Evolutionary conservation across 345 rosid species (phyloP).

Genomic region (Clarkia xantiana): DNA sequence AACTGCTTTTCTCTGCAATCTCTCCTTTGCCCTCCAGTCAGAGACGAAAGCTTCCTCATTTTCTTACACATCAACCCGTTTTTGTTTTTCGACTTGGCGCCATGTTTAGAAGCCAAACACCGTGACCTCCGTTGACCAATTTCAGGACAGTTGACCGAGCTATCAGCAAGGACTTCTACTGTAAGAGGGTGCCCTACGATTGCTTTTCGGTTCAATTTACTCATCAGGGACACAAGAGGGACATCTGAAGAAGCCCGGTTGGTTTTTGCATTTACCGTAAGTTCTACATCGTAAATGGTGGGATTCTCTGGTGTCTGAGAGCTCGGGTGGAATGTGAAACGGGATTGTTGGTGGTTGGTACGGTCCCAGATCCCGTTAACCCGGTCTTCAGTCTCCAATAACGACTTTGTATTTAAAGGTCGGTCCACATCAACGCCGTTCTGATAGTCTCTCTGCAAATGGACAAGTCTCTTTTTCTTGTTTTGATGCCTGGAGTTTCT

Average conservation of each 20-base stretch:
- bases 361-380: slow-evolving; percentile 19
- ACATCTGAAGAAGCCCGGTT: slow-evolving; percentile 47
- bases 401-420: slow-evolving; percentile 10
- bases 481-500: slow-evolving; percentile 71
- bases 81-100: slow-evolving; percentile 35
- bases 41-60: slow-evolving; percentile 66
- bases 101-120: slow-evolving; percentile 5
- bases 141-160: slow-evolving; percentile 10
- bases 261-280: slow-evolving; percentile 53
- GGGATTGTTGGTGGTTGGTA: slow-evolving; percentile 37
- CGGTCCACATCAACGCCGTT: slow-evolving; percentile 11
- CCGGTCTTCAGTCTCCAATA: slow-evolving; percentile 16
- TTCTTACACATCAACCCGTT: slow-evolving; percentile 36
- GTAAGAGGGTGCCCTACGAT: slow-evolving; percentile 75
- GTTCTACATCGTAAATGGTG: slow-evolving; percentile 48
- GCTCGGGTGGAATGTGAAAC: slow-evolving; percentile 33
- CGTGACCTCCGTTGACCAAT: slow-evolving; percentile 8
- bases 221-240: slow-evolving; percentile 81
- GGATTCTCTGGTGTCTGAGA: slow-evolving; percentile 26
- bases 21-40: slow-evolving; percentile 39
- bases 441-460: slow-evolving; percentile 24
- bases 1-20: slow-evolving; percentile 23
- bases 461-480: slow-evolving; percentile 32
- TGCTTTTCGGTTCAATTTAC: slow-evolving; percentile 68
- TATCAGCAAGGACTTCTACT: slow-evolving; percentile 36